phyloP scores from a whole-genome alignment of 1,139 yeast species.

The Kodamaea derodonti region DNA sequence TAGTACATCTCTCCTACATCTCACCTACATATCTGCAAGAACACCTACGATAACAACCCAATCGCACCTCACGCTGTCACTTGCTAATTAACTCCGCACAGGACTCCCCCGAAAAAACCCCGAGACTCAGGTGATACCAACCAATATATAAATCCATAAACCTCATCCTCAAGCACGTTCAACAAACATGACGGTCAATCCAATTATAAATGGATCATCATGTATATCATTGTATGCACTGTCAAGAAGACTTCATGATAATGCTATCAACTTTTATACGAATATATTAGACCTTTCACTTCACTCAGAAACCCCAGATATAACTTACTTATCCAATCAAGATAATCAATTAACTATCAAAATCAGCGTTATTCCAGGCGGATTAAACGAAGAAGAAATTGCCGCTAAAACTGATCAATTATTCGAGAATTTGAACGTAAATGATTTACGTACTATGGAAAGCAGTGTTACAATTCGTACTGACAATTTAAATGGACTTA shows the following conservation, averaged over 20 bases:
- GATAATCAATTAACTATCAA: conserved; percentile 29
- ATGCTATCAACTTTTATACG: conserved; percentile 46
- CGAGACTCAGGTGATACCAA: no score
- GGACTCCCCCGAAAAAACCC: no score
- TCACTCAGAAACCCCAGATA: conserved; percentile 20
- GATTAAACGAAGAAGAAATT: conserved; percentile 24
- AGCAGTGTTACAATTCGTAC: conserved; percentile 37
- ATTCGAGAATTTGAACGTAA: conserved; percentile 21
- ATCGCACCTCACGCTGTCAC: no score
- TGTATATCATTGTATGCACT: conserved; percentile 44
- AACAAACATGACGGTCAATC: no score
- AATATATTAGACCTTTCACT: conserved; percentile 39
- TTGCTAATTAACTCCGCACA: no score
- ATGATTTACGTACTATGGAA: conserved; percentile 53
- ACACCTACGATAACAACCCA: no score
- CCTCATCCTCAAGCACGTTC: no score
- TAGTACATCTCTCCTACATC: no score
- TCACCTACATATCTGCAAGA: no score
- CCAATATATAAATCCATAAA: no score
- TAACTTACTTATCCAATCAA: conserved; percentile 29
- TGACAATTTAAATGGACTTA: conserved; percentile 30
- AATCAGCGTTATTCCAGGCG: conserved; percentile 22
- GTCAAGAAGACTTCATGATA: conserved; percentile 25
- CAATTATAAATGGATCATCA: conserved; percentile 52
- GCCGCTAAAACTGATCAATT: conserved; percentile 20